Percentiles rank a stretch among this genome's conserved stretches.
phyloP scores from a whole-genome alignment of 1,139 yeast species.

The Eremothecium cymbalariae region DNA sequence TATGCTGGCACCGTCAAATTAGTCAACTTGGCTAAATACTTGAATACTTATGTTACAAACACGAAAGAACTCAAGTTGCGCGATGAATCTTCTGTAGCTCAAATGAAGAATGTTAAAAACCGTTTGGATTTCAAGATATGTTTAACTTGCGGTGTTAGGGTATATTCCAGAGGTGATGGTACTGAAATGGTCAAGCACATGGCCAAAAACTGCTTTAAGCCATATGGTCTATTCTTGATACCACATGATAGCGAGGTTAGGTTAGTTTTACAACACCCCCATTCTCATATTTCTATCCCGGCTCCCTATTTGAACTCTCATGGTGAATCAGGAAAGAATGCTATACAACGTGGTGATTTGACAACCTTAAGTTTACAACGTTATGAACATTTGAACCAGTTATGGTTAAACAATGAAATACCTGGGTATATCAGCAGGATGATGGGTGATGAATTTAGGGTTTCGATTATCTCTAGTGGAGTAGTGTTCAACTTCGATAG shows the following conservation, averaged over 20 bases:
- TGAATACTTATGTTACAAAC: conserved; percentile 63
- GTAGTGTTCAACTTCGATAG: conserved; percentile 27
- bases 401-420: conserved; percentile 55
- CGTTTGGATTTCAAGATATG: conserved; percentile 38
- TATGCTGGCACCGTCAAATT: conserved; percentile 64
- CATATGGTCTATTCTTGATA: conserved; percentile 39
- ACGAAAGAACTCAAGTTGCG: conserved; percentile 24
- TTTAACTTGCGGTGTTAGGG: conserved; percentile 35
- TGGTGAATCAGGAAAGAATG: conserved; percentile 58
- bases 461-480: conserved; percentile 28
- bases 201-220: conserved; percentile 26
- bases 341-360: conserved; percentile 44
- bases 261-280: conserved; percentile 33
- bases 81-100: conserved; percentile 22
- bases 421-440: conserved; percentile 35
- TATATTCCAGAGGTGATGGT: conserved; percentile 31
- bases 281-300: conserved; percentile 35
- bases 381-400: conserved; percentile 46
- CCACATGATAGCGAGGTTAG: conserved; percentile 38
- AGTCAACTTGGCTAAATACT: conserved; percentile 52
- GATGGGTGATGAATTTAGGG: conserved; percentile 32
- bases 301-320: conserved; percentile 67
- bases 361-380: conserved; percentile 47
- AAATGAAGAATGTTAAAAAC: conserved; percentile 24
- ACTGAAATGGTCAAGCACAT: conserved; percentile 34